Conservation (phyloP, 1,284 basidiomycete species). For the Anthracocystis walkeri region DNA sequence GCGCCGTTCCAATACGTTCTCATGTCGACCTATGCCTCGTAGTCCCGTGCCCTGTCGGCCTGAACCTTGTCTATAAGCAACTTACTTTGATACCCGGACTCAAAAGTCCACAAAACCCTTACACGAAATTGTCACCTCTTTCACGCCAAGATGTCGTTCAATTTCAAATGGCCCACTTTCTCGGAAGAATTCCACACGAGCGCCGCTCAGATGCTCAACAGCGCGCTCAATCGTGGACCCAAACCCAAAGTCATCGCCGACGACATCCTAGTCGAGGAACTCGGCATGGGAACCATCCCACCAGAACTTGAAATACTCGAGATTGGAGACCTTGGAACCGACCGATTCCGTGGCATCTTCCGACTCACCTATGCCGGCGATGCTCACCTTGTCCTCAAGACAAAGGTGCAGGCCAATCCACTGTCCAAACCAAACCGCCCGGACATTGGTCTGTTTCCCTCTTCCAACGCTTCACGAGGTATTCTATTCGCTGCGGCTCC, state of each 20-base stretch:
- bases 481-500: constrained; percentile 68
- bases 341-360: constrained; percentile 97
- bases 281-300: constrained; percentile 98
- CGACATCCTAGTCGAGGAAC: constrained; percentile 94
- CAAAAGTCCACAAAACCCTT: background rate
- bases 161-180: constrained; percentile 95
- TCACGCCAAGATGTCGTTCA: constrained; percentile 82
- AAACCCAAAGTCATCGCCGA: constrained; percentile 98
- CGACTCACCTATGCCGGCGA: constrained; percentile 94
- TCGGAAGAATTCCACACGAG: constrained; percentile 74
- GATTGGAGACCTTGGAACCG: constrained; percentile 93
- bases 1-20: constrained; percentile 16
- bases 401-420: constrained; percentile 96
- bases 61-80: background rate
- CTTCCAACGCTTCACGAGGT: constrained; percentile 57
- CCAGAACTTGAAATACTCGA: constrained; percentile 97
- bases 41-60: constrained; percentile 13
- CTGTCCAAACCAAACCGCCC: constrained; percentile 74
- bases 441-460: constrained; percentile 56
- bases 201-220: constrained; percentile 63
- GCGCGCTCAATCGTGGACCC: constrained; percentile 70
- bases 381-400: constrained; percentile 93
- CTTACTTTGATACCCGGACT: constrained; percentile 8
- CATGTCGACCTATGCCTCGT: constrained; percentile 25
- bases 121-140: background rate